Conservation (phyloP, 352 stramenopile genomes). For the Pythium brassicae region DNA sequence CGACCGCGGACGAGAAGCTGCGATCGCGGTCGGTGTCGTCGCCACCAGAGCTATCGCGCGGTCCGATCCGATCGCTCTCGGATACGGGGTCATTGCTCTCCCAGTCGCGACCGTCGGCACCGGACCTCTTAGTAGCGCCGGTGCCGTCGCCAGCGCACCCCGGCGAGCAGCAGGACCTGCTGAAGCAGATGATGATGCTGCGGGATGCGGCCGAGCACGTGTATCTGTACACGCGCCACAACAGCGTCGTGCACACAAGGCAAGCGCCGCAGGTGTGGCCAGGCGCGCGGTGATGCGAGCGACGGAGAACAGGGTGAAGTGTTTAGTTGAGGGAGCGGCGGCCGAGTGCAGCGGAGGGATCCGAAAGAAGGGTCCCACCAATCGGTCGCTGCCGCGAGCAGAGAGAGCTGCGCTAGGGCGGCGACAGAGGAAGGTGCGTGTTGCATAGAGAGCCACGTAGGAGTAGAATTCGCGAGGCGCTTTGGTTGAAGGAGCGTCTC, state of each 20-base stretch:
- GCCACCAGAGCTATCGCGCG: not conserved
- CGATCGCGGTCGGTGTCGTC: constrained; percentile 2
- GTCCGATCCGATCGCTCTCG: constrained; percentile 2
- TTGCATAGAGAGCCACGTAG: not conserved
- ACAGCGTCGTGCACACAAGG: constrained; percentile 10
- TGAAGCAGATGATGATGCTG: constrained; percentile 40
- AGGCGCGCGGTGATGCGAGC: constrained; percentile 3
- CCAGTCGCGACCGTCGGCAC: not conserved
- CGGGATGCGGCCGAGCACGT: constrained; percentile 39
- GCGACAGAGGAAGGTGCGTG: not conserved
- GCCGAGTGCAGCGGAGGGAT: not conserved
- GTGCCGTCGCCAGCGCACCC: not conserved
- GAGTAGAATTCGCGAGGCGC: not conserved
- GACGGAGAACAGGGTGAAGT: constrained; percentile 1
- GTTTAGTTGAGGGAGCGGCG: not conserved
- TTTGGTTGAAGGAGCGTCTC: not conserved
- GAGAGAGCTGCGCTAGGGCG: too few species aligned
- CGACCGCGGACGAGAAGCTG: not conserved
- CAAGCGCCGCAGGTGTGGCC: constrained; percentile 10
- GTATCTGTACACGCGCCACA: constrained; percentile 37
- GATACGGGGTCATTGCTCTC: not conserved
- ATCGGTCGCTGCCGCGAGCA: not conserved
- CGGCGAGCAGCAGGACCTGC: constrained; percentile 4
- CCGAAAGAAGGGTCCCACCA: not conserved
- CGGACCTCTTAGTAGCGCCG: not conserved